Conservation (phyloP, 768 basidiomycete species). For the Rhizopogon roseolus region DNA sequence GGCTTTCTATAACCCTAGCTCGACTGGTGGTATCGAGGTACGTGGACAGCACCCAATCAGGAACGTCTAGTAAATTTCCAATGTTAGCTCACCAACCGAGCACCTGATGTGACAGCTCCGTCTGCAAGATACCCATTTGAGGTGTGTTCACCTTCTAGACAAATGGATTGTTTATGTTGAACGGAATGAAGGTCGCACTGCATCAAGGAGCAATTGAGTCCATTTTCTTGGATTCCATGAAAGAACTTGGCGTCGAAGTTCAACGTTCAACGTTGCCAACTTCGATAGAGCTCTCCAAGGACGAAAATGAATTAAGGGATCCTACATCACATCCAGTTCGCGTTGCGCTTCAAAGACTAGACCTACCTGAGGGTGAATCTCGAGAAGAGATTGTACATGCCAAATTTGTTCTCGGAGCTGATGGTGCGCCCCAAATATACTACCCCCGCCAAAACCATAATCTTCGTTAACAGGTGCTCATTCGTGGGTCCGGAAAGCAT, state of each 20-base stretch:
- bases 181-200: slow-evolving; percentile 21
- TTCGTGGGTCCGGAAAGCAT: slow-evolving; percentile 72
- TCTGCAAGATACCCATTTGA: slow-evolving; percentile 70
- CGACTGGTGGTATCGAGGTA: slow-evolving; percentile 59
- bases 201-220: slow-evolving; percentile 31
- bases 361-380: slow-evolving; percentile 25
- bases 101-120: slow-evolving; percentile 53
- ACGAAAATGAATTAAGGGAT: slow-evolving; percentile 17
- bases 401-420: slow-evolving; percentile 73
- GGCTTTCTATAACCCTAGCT: slow-evolving; percentile 73
- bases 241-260: slow-evolving; percentile 21
- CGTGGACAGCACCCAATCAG: background rate
- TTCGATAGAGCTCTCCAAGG: slow-evolving; percentile 22
- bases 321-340: slow-evolving; percentile 19
- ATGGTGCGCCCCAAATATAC: slow-evolving; percentile 40
- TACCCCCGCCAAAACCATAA: background rate
- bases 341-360: slow-evolving; percentile 15
- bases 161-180: background rate
- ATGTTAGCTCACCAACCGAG: slow-evolving; percentile 54
- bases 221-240: slow-evolving; percentile 31
- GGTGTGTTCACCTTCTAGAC: slow-evolving; percentile 27
- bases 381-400: slow-evolving; percentile 57
- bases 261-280: slow-evolving; percentile 27
- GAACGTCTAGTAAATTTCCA: background rate
- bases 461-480: slow-evolving; percentile 54